Evolutionary conservation across 192 early-diverging fungal genomes (phyloP).

Genomic region (Tieghemiomyces parasiticus): DNA sequence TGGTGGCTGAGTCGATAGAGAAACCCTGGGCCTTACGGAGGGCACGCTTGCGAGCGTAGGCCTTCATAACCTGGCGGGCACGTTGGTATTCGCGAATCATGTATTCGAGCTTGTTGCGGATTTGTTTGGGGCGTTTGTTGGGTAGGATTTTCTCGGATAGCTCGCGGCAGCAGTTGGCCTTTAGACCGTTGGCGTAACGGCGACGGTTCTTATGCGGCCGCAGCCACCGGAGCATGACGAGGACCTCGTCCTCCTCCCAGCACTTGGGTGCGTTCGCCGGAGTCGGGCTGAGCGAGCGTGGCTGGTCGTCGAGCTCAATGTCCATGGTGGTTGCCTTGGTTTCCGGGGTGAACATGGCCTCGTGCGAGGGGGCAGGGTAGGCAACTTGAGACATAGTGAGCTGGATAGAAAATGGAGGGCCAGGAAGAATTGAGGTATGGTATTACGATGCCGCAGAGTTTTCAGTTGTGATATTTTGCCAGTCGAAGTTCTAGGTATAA

Average conservation of each 20-base stretch:
- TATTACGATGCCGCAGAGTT: too few species aligned
- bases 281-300: background rate
- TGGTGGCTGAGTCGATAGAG: too few species aligned
- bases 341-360: background rate
- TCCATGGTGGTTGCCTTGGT: background rate
- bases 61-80: conserved; percentile 8
- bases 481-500: background rate
- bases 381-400: conserved; percentile 1
- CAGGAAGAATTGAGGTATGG: background rate
- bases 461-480: background rate
- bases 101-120: conserved; percentile 12
- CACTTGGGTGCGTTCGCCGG: conserved; percentile 4
- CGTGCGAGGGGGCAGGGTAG: background rate
- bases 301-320: background rate
- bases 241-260: conserved; percentile 7
- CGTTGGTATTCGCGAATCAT: conserved; percentile 11
- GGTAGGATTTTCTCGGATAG: conserved; percentile 7
- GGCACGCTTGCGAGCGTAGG: background rate
- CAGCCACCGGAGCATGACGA: conserved; percentile 4
- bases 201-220: conserved; percentile 10
- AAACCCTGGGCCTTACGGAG: background rate
- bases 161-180: conserved; percentile 12
- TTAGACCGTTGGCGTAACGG: conserved; percentile 11
- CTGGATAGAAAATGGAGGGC: background rate
- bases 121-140: conserved; percentile 9